phyloP scores from a whole-genome alignment of 2,329 filamentous ascomycete genomes.

The Diaporthe eres region DNA sequence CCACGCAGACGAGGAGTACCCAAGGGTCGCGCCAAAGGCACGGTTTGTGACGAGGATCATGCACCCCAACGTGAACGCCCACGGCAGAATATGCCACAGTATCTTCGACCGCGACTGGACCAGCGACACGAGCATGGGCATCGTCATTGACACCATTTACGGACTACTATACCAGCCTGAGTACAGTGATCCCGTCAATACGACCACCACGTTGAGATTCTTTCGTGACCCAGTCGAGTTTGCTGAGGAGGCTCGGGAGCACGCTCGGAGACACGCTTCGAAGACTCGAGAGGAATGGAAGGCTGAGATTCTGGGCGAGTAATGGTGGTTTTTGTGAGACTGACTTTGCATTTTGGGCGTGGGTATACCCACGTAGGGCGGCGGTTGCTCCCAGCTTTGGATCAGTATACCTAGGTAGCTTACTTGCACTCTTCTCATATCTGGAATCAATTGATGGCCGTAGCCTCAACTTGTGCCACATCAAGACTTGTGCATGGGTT shows the following conservation, averaged over 20 bases:
- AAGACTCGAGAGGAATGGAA: constrained; percentile 19
- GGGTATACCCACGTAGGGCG: neutral
- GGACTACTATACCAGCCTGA: constrained; percentile 43
- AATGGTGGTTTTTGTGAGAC: neutral
- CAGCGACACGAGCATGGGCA: constrained; percentile 43
- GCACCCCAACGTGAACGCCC: constrained; percentile 83
- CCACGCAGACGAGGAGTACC: constrained; percentile 83
- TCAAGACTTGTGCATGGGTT: neutral
- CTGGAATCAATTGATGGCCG: too few relatives aligned
- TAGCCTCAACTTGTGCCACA: neutral
- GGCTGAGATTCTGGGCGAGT: constrained; percentile 10
- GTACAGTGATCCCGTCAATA: constrained; percentile 40
- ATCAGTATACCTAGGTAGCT: neutral
- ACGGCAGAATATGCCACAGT: constrained; percentile 78
- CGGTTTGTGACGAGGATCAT: constrained; percentile 85
- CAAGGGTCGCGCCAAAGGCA: constrained; percentile 84
- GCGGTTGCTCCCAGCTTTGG: neutral
- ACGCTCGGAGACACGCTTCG: constrained; percentile 22
- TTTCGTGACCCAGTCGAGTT: constrained; percentile 13
- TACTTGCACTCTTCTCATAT: neutral
- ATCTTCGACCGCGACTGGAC: constrained; percentile 45
- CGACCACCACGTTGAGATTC: constrained; percentile 5
- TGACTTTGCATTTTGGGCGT: neutral
- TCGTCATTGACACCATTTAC: constrained; percentile 43
- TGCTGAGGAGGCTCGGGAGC: neutral